Evolutionary conservation across 495 filamentous ascomycete genomes (phyloP).

Genomic region (Annulohypoxylon stygium): DNA sequence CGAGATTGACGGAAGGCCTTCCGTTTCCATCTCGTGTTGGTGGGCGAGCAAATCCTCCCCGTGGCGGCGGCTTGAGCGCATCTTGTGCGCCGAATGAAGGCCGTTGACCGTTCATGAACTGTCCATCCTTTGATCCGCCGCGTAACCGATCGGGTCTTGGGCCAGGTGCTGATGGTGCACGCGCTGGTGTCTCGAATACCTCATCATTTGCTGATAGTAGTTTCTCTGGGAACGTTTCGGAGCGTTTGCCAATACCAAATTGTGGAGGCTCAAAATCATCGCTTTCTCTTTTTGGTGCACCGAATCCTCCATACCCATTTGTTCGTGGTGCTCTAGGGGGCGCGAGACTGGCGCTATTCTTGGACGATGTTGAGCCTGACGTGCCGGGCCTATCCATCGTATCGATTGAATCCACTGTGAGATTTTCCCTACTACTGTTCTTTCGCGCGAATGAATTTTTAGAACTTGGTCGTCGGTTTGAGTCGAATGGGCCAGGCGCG

Average conservation of each 20-base stretch:
- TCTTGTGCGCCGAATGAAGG: constrained; percentile 63
- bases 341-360: constrained; percentile 52
- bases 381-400: constrained; percentile 55
- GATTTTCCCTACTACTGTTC: constrained; percentile 42
- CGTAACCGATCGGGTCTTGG: constrained; percentile 55
- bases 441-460: constrained; percentile 44
- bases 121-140: constrained; percentile 47
- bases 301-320: constrained; percentile 66
- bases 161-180: constrained; percentile 62
- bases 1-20: constrained; percentile 58
- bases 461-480: constrained; percentile 48
- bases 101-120: background rate
- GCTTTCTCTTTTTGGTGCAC: constrained; percentile 51
- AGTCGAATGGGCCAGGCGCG: constrained; percentile 75
- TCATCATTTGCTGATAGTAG: constrained; percentile 60
- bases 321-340: constrained; percentile 58
- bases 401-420: constrained; percentile 40
- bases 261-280: constrained; percentile 54
- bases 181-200: constrained; percentile 52
- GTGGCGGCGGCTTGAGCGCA: constrained; percentile 61
- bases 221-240: constrained; percentile 71
- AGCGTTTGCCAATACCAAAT: constrained; percentile 59
- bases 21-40: constrained; percentile 45
- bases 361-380: constrained; percentile 58
- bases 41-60: constrained; percentile 60